These are phyloP conservation scores for Cytospora leucostoma DNA, from an alignment of 2,329 filamentous ascomycete genomes.

Conservation along the genomic window DNA sequence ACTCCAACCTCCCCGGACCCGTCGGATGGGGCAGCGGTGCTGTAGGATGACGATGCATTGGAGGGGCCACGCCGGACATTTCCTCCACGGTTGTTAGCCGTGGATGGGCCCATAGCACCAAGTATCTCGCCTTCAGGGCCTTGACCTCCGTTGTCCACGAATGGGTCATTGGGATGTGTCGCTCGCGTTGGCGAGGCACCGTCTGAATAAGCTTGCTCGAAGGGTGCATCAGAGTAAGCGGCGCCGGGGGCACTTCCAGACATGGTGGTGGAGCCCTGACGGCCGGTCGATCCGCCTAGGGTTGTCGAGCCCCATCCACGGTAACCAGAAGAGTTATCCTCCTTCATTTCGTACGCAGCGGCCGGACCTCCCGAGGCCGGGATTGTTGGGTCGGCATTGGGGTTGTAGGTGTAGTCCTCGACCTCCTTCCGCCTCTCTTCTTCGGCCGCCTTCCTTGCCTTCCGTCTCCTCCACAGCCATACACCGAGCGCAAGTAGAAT, in stretches of 20 bases:
- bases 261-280: slow-evolving; percentile 87
- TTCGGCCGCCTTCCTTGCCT: slow-evolving; percentile 79
- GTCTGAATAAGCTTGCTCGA: slow-evolving; percentile 55
- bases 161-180: slow-evolving; percentile 66
- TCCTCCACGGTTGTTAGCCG: slow-evolving; percentile 62
- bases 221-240: slow-evolving; percentile 71
- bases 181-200: slow-evolving; percentile 65
- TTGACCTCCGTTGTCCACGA: slow-evolving; percentile 54
- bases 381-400: slow-evolving; percentile 89
- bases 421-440: slow-evolving; percentile 93
- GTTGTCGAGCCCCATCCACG: slow-evolving; percentile 91
- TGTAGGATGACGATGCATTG: slow-evolving; percentile 96
- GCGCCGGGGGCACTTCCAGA: slow-evolving; percentile 70
- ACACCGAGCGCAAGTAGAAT: slow-evolving; percentile 75
- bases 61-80: slow-evolving; percentile 88
- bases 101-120: slow-evolving; percentile 75
- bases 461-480: slow-evolving; percentile 86
- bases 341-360: slow-evolving; percentile 71
- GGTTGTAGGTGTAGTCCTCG: slow-evolving; percentile 96
- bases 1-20: slow-evolving; percentile 57
- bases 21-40: slow-evolving; percentile 74
- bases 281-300: slow-evolving; percentile 64
- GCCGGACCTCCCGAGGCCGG: slow-evolving; percentile 43
- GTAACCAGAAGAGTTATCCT: slow-evolving; percentile 78
- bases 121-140: slow-evolving; percentile 79